Evolutionary conservation across 2,329 filamentous ascomycete genomes (phyloP).

Genomic region (Mycogone perniciosa): DNA sequence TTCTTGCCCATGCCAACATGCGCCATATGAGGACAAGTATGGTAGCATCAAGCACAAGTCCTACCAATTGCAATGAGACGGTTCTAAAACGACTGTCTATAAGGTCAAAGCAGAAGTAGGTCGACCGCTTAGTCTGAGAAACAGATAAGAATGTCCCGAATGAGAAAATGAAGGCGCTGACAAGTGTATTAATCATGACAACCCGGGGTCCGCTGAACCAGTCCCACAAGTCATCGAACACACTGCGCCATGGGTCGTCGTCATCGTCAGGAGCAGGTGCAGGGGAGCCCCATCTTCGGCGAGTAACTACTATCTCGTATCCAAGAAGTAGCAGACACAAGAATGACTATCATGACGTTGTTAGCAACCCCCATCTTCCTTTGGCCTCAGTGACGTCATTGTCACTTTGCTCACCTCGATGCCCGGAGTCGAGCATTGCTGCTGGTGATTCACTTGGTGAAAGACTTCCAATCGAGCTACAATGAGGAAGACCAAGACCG

Average conservation of each 20-base stretch:
- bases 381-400: slow-evolving; percentile 9
- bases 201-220: slow-evolving; percentile 41
- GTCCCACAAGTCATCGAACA: slow-evolving; percentile 40
- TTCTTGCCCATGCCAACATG: slow-evolving; percentile 44
- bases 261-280: slow-evolving; percentile 26
- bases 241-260: slow-evolving; percentile 43
- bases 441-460: slow-evolving; percentile 37
- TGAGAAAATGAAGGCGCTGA: slow-evolving; percentile 34
- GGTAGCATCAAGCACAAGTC: slow-evolving; percentile 40
- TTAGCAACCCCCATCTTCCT: neutral
- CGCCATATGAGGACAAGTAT: slow-evolving; percentile 46
- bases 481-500: slow-evolving; percentile 38
- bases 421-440: slow-evolving; percentile 46
- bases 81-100: slow-evolving; percentile 33
- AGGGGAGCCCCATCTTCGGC: slow-evolving; percentile 25
- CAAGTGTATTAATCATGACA: slow-evolving; percentile 28
- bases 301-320: slow-evolving; percentile 38
- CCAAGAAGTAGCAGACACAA: slow-evolving; percentile 38
- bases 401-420: slow-evolving; percentile 35
- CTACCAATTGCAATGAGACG: slow-evolving; percentile 36
- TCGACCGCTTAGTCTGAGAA: slow-evolving; percentile 37
- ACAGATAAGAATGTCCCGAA: slow-evolving; percentile 37
- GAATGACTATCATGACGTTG: slow-evolving; percentile 33
- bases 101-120: slow-evolving; percentile 43
- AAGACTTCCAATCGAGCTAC: slow-evolving; percentile 43